These are phyloP conservation scores for Phascolomyces articulosus DNA, from an alignment of 371 early-diverging fungal genomes.

Conservation along the genomic window DNA sequence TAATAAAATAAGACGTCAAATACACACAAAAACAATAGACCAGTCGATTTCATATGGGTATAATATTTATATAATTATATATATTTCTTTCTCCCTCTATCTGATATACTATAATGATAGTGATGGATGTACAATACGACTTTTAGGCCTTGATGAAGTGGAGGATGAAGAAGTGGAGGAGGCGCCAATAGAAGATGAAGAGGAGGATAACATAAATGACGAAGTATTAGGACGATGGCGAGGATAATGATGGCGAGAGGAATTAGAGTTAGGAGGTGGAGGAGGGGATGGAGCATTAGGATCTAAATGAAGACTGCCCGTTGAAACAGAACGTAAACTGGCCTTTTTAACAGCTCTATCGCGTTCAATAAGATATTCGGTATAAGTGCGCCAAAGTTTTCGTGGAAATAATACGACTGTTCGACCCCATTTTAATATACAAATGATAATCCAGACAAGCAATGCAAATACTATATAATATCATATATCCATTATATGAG, in stretches of 20 bases:
- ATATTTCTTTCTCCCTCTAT: too few species aligned
- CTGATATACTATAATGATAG: too few species aligned
- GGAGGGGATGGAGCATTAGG: too few species aligned
- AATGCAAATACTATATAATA: constrained; percentile 34
- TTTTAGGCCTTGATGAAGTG: background rate
- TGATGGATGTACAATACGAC: constrained; percentile 1
- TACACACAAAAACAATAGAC: too few species aligned
- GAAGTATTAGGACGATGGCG: background rate
- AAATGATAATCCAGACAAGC: constrained; percentile 49
- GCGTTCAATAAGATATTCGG: constrained; percentile 41
- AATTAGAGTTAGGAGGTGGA: too few species aligned
- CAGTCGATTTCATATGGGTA: too few species aligned
- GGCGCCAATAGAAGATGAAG: too few species aligned
- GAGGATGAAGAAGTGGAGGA: background rate
- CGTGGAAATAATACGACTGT: constrained; percentile 37
- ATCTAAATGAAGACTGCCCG: background rate
- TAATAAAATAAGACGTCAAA: too few species aligned
- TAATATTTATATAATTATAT: too few species aligned
- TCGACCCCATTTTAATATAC: constrained; percentile 38
- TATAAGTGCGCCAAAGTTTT: constrained; percentile 38
- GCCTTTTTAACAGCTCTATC: constrained; percentile 38
- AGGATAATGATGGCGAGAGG: background rate
- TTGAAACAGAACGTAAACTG: constrained; percentile 17
- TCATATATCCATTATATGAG: too few species aligned
- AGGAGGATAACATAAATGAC: background rate